Percentiles rank a stretch among this genome's conserved stretches.
These are phyloP conservation scores for Saxophila tyrrhenica DNA, from an alignment of 495 filamentous ascomycete genomes.

Conservation along the genomic window DNA sequence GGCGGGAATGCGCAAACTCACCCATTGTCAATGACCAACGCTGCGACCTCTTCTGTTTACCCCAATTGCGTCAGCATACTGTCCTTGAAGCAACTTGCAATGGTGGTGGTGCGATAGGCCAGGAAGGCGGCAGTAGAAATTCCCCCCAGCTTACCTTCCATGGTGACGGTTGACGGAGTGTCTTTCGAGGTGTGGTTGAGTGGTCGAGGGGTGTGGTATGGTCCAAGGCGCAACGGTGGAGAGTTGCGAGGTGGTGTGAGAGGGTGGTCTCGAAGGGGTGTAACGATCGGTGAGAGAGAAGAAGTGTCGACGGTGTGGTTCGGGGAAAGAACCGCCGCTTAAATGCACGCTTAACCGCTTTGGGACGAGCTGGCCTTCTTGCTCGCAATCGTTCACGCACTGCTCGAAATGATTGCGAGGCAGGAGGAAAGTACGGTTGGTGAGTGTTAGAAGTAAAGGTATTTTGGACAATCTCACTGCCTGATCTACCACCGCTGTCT, in stretches of 20 bases:
- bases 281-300: not conserved
- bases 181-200: conserved; percentile 22
- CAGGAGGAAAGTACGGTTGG: no score
- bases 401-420: no score
- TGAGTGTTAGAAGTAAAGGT: no score
- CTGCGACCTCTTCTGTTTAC: conserved; percentile 92
- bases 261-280: not conserved
- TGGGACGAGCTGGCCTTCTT: no score
- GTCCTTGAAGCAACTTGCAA: not conserved
- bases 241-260: conserved; percentile 8
- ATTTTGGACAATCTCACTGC: not conserved
- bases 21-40: conserved; percentile 99
- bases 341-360: no score
- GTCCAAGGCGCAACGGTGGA: not conserved
- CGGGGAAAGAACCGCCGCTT: no score
- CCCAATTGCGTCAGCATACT: conserved; percentile 43
- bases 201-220: conserved; percentile 9
- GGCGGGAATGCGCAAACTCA: conserved; percentile 42
- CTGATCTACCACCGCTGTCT: not conserved
- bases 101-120: not conserved
- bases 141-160: conserved; percentile 61
- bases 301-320: not conserved
- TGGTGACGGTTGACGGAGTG: conserved; percentile 39
- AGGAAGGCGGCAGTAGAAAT: conserved; percentile 1
- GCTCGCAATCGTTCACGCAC: no score